Base-by-base conservation (phyloP, 2,329 filamentous ascomycete species). In the Trichoderma lentiforme region DNA sequence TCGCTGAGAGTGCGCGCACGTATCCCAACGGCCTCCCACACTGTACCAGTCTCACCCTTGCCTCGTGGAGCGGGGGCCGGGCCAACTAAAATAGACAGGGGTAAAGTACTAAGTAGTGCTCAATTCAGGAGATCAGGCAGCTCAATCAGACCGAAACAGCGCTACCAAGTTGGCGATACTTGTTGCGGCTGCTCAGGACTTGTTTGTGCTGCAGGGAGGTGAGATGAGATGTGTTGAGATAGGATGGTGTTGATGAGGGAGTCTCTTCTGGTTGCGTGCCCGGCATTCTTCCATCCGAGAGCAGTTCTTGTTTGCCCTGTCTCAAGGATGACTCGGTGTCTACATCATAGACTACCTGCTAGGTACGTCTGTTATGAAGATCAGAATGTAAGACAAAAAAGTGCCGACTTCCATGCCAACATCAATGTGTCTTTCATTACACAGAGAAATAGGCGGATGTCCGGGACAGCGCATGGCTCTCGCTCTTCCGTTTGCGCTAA, bases 41-140 rank as follows among this genome's bases (percentile, higher is more conserved):
- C 47, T 53, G 47, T 53, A 21, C n/a, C 43, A 12, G n/a, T 24
- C 43, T 51, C 43, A 51, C 43, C 47, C 21, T 24, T 53, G 47
- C 47, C 47, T 53, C 47, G 47, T 53, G 47, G 47, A 53, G 47
- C 47, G 47, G 47, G 47, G 47, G 4, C 24, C 61, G 61, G 61
- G 26, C 30, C 24, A 63, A 47, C 61, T 63, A 63, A 63, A 63
- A 47, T 26, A 63, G 61, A 63, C 61, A 63, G 61, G 61, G 61
- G 61, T 64, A 47, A 39, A 43, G 39, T 43, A 43, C 15, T 18
- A 36, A 15, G 39, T 43, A n/a, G 21, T 7, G 24, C 15, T 43
- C 39, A 32, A 32, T 43, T 64, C 39, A 64, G 62, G 62, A 64
- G 62, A 30, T 21, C 47, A 24, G 62, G 30, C 62, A 51, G 39